These are phyloP conservation scores for Dothideomycetidae sp. DNA, from an alignment of 2,329 filamentous ascomycete species.

Conservation along the genomic window DNA sequence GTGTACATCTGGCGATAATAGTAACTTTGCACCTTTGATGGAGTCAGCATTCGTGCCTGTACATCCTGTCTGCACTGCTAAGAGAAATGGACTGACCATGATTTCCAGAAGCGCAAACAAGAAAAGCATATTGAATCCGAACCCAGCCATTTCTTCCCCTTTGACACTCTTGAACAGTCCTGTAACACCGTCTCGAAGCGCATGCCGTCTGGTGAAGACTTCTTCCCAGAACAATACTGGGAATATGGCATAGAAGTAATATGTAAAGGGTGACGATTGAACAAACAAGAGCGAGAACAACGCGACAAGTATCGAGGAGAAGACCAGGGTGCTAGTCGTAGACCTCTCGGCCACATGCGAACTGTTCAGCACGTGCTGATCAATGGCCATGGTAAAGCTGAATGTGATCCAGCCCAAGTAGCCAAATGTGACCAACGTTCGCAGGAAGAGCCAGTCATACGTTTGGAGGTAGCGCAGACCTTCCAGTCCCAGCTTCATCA, in stretches of 20 bases:
- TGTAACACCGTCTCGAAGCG: constrained; percentile 51
- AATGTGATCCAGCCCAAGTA: constrained; percentile 95
- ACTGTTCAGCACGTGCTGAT: constrained; percentile 71
- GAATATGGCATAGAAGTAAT: constrained; percentile 86
- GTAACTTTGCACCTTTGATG: constrained; percentile 75
- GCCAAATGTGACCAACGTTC: constrained; percentile 74
- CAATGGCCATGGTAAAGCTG: constrained; percentile 74
- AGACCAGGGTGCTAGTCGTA: constrained; percentile 44
- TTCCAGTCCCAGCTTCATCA: constrained; percentile 64
- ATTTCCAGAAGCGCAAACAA: constrained; percentile 68
- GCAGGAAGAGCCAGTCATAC: constrained; percentile 94
- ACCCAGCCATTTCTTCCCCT: constrained; percentile 39
- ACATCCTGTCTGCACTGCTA: no score
- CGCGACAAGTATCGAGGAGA: constrained; percentile 59
- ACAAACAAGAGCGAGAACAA: constrained; percentile 68
- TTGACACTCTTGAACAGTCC: constrained; percentile 56
- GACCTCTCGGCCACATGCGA: constrained; percentile 50
- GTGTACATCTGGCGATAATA: constrained; percentile 83
- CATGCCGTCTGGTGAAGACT: constrained; percentile 63
- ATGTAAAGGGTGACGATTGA: constrained; percentile 66
- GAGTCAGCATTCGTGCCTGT: constrained; percentile 6
- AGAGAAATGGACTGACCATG: constrained; percentile 33
- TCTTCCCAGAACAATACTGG: constrained; percentile 96
- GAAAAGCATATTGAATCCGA: constrained; percentile 48
- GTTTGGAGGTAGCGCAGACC: constrained; percentile 90